These are phyloP conservation scores for Hygrophoropsis aurantiaca DNA, from an alignment of 768 basidiomycete genomes.

Conservation along the genomic window DNA sequence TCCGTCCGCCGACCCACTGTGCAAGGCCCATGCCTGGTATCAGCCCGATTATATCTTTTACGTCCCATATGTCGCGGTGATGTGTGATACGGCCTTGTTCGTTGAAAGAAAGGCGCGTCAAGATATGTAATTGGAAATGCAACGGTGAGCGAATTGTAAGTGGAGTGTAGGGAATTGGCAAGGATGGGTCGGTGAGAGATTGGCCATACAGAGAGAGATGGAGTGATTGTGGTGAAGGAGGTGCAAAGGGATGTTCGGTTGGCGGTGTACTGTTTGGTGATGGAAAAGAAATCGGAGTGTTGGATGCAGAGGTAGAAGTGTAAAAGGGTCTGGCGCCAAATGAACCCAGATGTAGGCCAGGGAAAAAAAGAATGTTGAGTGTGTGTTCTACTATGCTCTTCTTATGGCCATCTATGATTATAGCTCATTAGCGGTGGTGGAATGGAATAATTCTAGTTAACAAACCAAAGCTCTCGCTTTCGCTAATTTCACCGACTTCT, in stretches of 20 bases:
- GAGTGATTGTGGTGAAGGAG: constrained; percentile 19
- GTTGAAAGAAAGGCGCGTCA: constrained; percentile 76
- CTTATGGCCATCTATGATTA: constrained; percentile 61
- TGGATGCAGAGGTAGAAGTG: constrained; percentile 27
- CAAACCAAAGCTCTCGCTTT: constrained; percentile 78
- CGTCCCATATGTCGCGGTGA: constrained; percentile 82
- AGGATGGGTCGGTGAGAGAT: constrained; percentile 41
- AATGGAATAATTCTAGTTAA: constrained; percentile 10
- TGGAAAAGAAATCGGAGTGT: constrained; percentile 14
- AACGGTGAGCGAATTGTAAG: constrained; percentile 64
- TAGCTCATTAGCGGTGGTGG: neutral
- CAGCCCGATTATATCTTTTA: constrained; percentile 73
- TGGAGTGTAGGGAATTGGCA: constrained; percentile 60
- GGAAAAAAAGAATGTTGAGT: constrained; percentile 72
- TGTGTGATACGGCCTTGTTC: constrained; percentile 78
- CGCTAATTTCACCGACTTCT: constrained; percentile 71
- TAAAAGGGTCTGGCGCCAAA: constrained; percentile 39
- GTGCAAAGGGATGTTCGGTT: constrained; percentile 1
- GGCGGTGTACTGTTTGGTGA: constrained; percentile 25
- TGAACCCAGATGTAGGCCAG: constrained; percentile 59
- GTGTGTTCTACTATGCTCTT: constrained; percentile 80
- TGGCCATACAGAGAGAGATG: constrained; percentile 17
- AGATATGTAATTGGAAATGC: constrained; percentile 70
- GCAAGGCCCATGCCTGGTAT: constrained; percentile 66
- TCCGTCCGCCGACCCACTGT: constrained; percentile 67